Percentiles rank a stretch among this genome's conserved stretches.
phyloP scores from a whole-genome alignment of 2,329 filamentous ascomycete species.

The Xylariaceae sp. region DNA sequence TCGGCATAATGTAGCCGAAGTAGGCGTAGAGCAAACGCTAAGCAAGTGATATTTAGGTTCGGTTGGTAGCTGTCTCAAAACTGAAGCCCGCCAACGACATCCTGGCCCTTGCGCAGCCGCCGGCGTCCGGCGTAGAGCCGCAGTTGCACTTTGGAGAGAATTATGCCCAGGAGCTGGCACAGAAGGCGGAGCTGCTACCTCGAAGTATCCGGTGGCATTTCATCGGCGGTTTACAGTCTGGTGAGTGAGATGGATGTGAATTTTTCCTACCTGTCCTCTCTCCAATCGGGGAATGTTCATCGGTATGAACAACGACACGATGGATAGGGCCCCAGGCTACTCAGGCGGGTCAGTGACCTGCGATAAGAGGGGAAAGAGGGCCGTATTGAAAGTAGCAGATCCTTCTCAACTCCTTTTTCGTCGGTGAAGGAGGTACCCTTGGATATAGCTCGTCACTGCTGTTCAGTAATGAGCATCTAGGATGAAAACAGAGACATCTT shows the following conservation, averaged over 20 bases:
- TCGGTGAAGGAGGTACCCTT: no score
- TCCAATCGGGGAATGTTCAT: no score
- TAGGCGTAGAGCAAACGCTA: constrained; percentile 6
- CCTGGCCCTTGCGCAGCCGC: constrained; percentile 70
- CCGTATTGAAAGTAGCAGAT: no score
- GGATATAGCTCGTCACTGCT: no score
- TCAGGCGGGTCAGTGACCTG: no score
- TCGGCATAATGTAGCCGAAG: no score
- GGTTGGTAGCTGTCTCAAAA: constrained; percentile 94
- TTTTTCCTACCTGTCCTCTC: background rate
- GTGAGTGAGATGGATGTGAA: constrained; percentile 43
- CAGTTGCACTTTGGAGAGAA: constrained; percentile 94
- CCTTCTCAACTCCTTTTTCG: no score
- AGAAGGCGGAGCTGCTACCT: constrained; percentile 84
- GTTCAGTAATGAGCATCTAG: no score
- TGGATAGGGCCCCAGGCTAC: no score
- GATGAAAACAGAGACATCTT: background rate
- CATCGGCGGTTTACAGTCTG: constrained; percentile 88
- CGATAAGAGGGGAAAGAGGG: no score
- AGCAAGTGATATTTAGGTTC: constrained; percentile 58
- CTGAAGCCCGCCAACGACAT: constrained; percentile 93
- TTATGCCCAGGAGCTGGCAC: constrained; percentile 86
- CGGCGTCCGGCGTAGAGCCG: constrained; percentile 56
- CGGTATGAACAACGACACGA: no score
- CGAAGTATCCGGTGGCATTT: constrained; percentile 88